These are phyloP conservation scores for Penicillium nordicum DNA, from an alignment of 2,329 filamentous ascomycete genomes.

Conservation along the genomic window DNA sequence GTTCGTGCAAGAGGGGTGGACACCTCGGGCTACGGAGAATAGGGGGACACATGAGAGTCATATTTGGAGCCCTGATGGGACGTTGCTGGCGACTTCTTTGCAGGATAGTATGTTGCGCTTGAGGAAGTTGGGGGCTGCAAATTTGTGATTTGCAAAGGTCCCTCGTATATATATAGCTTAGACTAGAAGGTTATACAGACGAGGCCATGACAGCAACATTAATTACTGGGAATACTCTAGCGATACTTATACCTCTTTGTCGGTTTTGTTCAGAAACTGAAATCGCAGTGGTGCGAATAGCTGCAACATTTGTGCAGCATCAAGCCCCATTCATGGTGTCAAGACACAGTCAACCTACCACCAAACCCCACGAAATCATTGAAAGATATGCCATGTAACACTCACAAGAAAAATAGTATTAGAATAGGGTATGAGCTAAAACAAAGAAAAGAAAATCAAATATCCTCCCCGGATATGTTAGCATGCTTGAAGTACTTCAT, in stretches of 20 bases:
- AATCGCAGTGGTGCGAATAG: background rate
- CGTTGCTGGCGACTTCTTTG: conserved; percentile 46
- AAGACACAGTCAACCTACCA: background rate
- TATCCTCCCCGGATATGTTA: conserved; percentile 70
- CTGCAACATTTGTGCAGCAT: background rate
- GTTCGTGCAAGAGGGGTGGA: conserved; percentile 51
- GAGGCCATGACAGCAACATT: background rate
- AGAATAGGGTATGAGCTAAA: background rate
- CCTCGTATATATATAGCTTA: background rate
- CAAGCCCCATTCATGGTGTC: background rate
- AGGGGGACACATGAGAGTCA: conserved; percentile 48
- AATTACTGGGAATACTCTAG: background rate
- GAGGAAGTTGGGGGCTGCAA: conserved; percentile 16
- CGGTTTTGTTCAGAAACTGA: background rate
- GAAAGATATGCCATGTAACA: background rate
- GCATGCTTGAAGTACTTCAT: conserved; percentile 99
- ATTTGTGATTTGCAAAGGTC: conserved; percentile 16
- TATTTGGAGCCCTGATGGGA: conserved; percentile 44
- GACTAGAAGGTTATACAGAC: background rate
- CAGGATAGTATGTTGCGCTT: conserved; percentile 50
- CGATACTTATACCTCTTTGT: background rate
- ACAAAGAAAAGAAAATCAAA: conserved; percentile 18
- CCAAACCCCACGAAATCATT: background rate
- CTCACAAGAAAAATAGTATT: conserved; percentile 1
- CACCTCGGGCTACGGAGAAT: conserved; percentile 44